phyloP scores from a whole-genome alignment of 805 yeast genomes.

The Candida loeiensis region DNA sequence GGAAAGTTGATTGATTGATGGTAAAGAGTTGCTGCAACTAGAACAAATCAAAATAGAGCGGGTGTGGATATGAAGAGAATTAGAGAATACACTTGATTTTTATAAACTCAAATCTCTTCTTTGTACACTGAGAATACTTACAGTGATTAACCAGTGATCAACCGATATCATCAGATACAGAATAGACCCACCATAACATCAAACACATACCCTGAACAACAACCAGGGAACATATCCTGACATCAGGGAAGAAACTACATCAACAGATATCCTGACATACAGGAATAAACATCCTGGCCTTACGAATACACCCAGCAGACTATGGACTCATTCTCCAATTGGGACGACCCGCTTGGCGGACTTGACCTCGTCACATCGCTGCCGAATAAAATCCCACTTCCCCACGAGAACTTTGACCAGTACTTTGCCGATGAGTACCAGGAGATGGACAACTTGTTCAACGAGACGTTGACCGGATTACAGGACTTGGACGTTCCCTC shows the following conservation, averaged over 20 bases:
- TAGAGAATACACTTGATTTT: conserved; percentile 5
- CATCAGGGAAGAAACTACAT: too few species aligned
- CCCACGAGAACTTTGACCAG: conserved; percentile 53
- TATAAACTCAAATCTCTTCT: conserved; percentile 8
- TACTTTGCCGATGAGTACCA: conserved; percentile 41
- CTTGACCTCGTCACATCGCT: conserved; percentile 14
- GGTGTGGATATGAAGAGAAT: conserved; percentile 2
- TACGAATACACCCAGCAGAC: too few species aligned
- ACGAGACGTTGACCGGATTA: conserved; percentile 51
- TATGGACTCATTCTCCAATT: conserved; percentile 24
- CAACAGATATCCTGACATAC: too few species aligned
- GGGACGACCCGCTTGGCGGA: conserved; percentile 24
- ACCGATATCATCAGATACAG: background rate
- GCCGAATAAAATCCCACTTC: conserved; percentile 17
- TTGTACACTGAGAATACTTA: background rate
- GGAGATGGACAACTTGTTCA: conserved; percentile 49
- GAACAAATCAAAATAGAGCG: conserved; percentile 22
- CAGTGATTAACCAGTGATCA: too few species aligned
- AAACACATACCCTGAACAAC: too few species aligned
- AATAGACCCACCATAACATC: too few species aligned
- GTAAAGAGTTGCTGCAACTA: conserved; percentile 11
- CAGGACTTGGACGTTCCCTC: conserved; percentile 65
- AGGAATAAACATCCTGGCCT: too few species aligned
- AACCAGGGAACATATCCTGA: too few species aligned
- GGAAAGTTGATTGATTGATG: conserved; percentile 13